Percentiles rank a stretch among this genome's conserved stretches.
These are phyloP conservation scores for Hysterium pulicare DNA, from an alignment of 2,329 filamentous ascomycete species.

Conservation along the genomic window DNA sequence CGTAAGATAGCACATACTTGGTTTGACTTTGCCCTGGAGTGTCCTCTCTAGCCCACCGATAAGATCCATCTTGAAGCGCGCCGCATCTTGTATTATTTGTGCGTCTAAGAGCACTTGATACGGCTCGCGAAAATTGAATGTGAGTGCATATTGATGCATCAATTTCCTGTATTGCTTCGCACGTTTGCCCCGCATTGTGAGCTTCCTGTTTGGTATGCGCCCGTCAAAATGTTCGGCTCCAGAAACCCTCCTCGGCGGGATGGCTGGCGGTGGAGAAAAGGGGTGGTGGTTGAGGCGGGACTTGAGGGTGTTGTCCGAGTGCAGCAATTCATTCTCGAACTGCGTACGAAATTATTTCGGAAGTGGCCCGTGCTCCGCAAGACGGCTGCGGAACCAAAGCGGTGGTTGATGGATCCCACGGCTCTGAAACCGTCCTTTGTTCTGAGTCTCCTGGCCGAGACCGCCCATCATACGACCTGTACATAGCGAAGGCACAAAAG, in stretches of 20 bases:
- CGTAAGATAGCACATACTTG: constrained; percentile 39
- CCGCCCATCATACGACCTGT: neutral
- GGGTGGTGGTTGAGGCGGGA: too few species aligned
- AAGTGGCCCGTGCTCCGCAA: too few species aligned
- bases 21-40: constrained; percentile 82
- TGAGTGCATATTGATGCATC: constrained; percentile 85
- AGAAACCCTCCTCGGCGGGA: too few species aligned
- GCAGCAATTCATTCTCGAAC: too few species aligned
- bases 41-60: constrained; percentile 71
- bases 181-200: constrained; percentile 69
- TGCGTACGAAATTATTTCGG: too few species aligned
- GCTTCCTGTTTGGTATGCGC: too few species aligned
- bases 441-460: neutral
- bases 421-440: neutral
- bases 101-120: constrained; percentile 90
- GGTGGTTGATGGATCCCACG: too few species aligned
- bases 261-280: too few species aligned
- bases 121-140: constrained; percentile 87
- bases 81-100: constrained; percentile 76
- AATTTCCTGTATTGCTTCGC: constrained; percentile 81
- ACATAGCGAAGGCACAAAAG: neutral
- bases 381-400: too few species aligned
- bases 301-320: too few species aligned
- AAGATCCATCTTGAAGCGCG: constrained; percentile 87
- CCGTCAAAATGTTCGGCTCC: too few species aligned